Evolutionary conservation across 2,329 filamentous ascomycete species (phyloP).

Genomic region (Domatiomyces catenatus): DNA sequence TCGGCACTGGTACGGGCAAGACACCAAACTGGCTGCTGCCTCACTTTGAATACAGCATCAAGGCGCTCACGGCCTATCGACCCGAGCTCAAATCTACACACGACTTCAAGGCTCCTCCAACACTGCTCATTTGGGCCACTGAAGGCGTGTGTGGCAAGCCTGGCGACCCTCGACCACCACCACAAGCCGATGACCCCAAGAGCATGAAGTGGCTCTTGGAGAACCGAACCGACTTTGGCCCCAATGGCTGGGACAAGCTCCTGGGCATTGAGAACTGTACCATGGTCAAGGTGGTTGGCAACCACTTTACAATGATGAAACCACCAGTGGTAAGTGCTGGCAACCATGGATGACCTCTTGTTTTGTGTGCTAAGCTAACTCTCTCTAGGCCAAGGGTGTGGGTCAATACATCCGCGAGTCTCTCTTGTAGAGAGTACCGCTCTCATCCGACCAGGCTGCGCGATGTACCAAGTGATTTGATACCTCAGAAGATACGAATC

Average conservation of each 20-base stretch:
- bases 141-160: slow-evolving; percentile 33
- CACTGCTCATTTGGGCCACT: slow-evolving; percentile 33
- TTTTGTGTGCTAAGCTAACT: slow-evolving; percentile 5
- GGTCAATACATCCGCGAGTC: slow-evolving; percentile 17
- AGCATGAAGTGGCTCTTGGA: slow-evolving; percentile 37
- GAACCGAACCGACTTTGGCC: slow-evolving; percentile 32
- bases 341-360: background rate
- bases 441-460: background rate
- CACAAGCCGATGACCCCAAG: slow-evolving; percentile 28
- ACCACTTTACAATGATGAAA: slow-evolving; percentile 30
- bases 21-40: slow-evolving; percentile 36
- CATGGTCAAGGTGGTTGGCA: slow-evolving; percentile 21
- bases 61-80: slow-evolving; percentile 32
- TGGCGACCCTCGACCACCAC: slow-evolving; percentile 26
- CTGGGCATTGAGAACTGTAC: slow-evolving; percentile 25
- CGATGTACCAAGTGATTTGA: background rate
- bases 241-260: slow-evolving; percentile 33
- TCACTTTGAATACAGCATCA: slow-evolving; percentile 37
- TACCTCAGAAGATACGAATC: background rate
- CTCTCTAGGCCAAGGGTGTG: slow-evolving; percentile 15
- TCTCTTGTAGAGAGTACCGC: slow-evolving; percentile 1
- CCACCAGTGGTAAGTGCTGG: slow-evolving; percentile 18
- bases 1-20: slow-evolving; percentile 30
- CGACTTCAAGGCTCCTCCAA: slow-evolving; percentile 26
- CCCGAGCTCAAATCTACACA: slow-evolving; percentile 16